A percentile compares a stretch with the other conserved stretches of the same genome.
Evolutionary conservation across 176 grass and related monocot genomes (phyloP).

Genomic region (Otatea glauca): DNA sequence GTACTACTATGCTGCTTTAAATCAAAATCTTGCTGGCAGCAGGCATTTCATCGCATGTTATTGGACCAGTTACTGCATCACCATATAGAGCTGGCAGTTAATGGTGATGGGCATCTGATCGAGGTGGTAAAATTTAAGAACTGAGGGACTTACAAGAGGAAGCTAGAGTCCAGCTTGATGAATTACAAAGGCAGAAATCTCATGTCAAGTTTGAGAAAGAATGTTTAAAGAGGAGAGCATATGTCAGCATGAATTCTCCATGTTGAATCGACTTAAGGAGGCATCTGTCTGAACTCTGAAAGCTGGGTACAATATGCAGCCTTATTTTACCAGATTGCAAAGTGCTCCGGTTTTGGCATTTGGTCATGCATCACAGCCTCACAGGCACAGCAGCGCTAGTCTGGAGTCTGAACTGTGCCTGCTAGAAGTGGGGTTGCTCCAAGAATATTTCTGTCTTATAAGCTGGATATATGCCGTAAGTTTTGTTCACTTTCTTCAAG

Average conservation of each 20-base stretch:
- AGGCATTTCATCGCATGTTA: no score
- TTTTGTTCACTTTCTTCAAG: not conserved
- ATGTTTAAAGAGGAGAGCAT: slow-evolving; percentile 45
- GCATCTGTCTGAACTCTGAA: not conserved
- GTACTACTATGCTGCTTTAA: no score
- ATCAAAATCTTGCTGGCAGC: no score
- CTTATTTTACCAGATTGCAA: not conserved
- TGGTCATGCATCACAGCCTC: not conserved
- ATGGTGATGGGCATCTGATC: not conserved
- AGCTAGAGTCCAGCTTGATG: not conserved
- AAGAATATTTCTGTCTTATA: slow-evolving; percentile 17
- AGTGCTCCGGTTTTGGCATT: not conserved
- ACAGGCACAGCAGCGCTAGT: not conserved
- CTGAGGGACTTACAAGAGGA: not conserved
- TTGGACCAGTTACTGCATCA: not conserved
- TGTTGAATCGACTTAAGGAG: not conserved
- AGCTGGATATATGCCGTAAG: not conserved
- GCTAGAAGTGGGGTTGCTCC: not conserved
- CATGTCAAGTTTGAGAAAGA: slow-evolving; percentile 56
- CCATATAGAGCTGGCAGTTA: not conserved
- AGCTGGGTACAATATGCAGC: not conserved
- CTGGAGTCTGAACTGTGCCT: not conserved
- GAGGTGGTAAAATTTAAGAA: not conserved
- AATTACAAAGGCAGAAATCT: slow-evolving; percentile 46
- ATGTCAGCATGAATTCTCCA: not conserved